Conservation (phyloP, 345 rosid genomes). For the Linum tenue region DNA sequence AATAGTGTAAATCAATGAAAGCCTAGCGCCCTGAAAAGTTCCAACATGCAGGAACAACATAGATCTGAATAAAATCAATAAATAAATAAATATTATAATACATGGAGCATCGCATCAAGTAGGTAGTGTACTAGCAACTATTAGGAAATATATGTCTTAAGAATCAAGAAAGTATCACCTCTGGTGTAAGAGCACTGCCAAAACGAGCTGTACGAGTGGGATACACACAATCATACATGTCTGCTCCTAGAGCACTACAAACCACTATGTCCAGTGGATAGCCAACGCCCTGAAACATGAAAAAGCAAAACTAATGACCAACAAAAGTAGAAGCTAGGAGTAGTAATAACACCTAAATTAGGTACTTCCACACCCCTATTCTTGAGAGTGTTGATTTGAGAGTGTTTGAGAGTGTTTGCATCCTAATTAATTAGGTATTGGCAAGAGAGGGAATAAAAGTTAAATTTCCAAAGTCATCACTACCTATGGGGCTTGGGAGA, state of each 20-base stretch:
- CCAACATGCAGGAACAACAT: not conserved
- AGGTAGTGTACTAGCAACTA: not conserved
- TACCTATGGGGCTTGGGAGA: too few species aligned
- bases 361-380: too few species aligned
- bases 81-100: too few species aligned
- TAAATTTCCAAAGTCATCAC: too few species aligned
- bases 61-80: not conserved
- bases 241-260: slow-evolving; percentile 83
- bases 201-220: slow-evolving; percentile 85
- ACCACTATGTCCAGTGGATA: slow-evolving; percentile 76
- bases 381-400: too few species aligned
- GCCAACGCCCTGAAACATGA: slow-evolving; percentile 59
- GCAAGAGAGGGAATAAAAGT: too few species aligned
- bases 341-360: not conserved
- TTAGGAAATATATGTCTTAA: not conserved
- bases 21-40: not conserved
- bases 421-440: too few species aligned
- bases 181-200: slow-evolving; percentile 71
- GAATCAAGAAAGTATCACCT: slow-evolving; percentile 36
- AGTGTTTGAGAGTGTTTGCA: too few species aligned
- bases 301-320: not conserved
- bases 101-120: not conserved
- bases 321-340: slow-evolving; percentile 4
- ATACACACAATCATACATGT: slow-evolving; percentile 75
- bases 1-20: too few species aligned